A percentile compares a stretch with the other conserved stretches of the same genome.
Evolutionary conservation across 2,329 filamentous ascomycete genomes (phyloP).

Genomic region (Ophiostoma populinum): DNA sequence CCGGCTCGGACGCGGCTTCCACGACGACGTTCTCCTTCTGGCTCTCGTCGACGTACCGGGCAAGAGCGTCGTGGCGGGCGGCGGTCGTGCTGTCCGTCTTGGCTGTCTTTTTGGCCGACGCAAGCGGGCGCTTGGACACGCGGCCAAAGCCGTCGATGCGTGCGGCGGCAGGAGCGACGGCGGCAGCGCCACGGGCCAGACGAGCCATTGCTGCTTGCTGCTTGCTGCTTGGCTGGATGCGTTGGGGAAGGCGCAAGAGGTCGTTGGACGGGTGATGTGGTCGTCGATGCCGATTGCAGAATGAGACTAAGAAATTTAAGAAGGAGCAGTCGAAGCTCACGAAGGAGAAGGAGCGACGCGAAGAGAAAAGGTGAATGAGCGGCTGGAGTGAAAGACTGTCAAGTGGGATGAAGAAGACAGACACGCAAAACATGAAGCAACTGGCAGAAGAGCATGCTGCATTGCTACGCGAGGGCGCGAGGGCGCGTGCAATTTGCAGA

Average conservation of each 20-base stretch:
- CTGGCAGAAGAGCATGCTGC: too few relatives aligned
- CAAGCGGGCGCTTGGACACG: constrained; percentile 12
- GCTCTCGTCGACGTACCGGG: constrained; percentile 17
- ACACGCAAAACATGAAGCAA: too few relatives aligned
- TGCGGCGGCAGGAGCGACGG: neutral
- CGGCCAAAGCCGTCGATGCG: constrained; percentile 13
- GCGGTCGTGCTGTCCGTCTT: constrained; percentile 11
- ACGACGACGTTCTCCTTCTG: neutral
- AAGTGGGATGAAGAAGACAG: too few relatives aligned
- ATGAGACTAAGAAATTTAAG: too few relatives aligned
- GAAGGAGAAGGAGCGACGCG: neutral
- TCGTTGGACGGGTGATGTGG: too few relatives aligned
- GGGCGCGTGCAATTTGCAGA: too few relatives aligned
- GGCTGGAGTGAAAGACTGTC: too few relatives aligned
- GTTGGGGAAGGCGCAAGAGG: too few relatives aligned
- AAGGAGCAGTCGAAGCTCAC: neutral
- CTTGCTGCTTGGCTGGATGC: too few relatives aligned
- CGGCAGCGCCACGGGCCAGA: neutral
- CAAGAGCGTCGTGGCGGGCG: constrained; percentile 1
- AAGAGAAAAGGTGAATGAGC: neutral
- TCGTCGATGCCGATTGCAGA: too few relatives aligned
- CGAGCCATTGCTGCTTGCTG: neutral
- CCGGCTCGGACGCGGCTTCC: neutral
- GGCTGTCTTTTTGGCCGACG: constrained; percentile 7
- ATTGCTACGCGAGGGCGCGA: too few relatives aligned